Evolutionary conservation across 2,329 filamentous ascomycete genomes (phyloP), one percentile per base, ranked within the genome.

Genomic region (Ustulina deusta): DNA sequence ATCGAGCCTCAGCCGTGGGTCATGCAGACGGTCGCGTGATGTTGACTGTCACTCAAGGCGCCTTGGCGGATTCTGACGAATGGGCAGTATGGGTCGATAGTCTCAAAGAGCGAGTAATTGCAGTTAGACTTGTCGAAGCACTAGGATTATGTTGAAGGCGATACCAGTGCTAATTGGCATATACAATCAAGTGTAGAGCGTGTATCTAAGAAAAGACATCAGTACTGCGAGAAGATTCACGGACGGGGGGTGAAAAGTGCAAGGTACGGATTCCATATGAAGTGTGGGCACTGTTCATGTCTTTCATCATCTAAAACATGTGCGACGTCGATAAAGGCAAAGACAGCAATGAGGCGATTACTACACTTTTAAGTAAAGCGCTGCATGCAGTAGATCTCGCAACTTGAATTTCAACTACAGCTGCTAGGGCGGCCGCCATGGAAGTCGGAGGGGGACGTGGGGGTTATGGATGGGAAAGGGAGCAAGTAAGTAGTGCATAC

Each of bases 1-100:
- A 73, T 71, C 48, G 58, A 68, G 61, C 67, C 66, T 74, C 59
- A 77, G 65, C 44, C 60, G 72, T 74, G 69, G 71, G 67, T 77
- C 75, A 76, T 76, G 57, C 71, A 74, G 69, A 71, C 25, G 58
- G 54, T 63, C 63, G 66, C 64, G 68, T 68, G 63, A 72, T 65
- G 36, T 52, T 51, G 44, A 11, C 6, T 42, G 32, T 51, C 42
- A 58, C 61, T 38, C 58, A 58, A 67, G 66, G 65, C 65, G 69
- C 40, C 71, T 74, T 73, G 68, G 67, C 70, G 65, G 57, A 71
- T 73, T 73, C 71, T 65, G 68, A 72, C 69, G 69, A 71, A 60
- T 69, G 63, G 68, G 65, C 67, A 10, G 70, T 61, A 64, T 66
- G 61, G 68, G 63, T 71, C 68, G 67, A 71, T 66, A 67, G 49